Evolutionary conservation across 139 green algal genomes (phyloP).

Genomic region (Prasinococcaceae sp.): DNA sequence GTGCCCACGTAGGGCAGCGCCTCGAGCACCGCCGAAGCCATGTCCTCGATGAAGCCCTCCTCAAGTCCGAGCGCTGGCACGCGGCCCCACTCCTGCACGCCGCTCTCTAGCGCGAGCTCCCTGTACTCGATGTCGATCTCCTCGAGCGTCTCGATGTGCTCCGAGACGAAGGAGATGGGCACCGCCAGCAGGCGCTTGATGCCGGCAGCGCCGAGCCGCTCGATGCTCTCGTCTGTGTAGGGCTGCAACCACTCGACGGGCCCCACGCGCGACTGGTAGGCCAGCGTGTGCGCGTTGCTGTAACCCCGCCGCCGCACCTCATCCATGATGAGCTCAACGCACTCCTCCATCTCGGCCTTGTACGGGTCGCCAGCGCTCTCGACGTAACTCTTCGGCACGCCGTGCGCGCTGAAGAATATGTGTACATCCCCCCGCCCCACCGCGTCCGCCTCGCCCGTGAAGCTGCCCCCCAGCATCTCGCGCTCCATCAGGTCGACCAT

Average conservation of each 20-base stretch:
- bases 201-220: slow-evolving; percentile 56
- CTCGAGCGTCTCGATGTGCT: slow-evolving; percentile 99
- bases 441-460: slow-evolving; percentile 4
- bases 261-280: slow-evolving; percentile 91
- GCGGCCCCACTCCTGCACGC: slow-evolving; percentile 74
- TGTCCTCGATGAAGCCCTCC: slow-evolving; percentile 81
- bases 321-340: slow-evolving; percentile 82
- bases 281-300: slow-evolving; percentile 81
- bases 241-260: slow-evolving; percentile 94
- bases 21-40: slow-evolving; percentile 82
- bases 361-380: slow-evolving; percentile 91
- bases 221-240: slow-evolving; percentile 94
- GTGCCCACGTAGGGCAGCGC: slow-evolving; percentile 77
- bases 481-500: slow-evolving; percentile 85
- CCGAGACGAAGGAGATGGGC: slow-evolving; percentile 90
- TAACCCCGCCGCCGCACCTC: slow-evolving; percentile 52
- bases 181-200: slow-evolving; percentile 74
- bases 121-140: slow-evolving; percentile 98
- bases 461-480: slow-evolving; percentile 33
- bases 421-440: too few species aligned
- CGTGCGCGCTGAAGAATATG: slow-evolving; percentile 95
- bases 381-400: slow-evolving; percentile 91
- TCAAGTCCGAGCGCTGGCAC: slow-evolving; percentile 93
- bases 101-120: slow-evolving; percentile 64
- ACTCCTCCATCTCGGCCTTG: slow-evolving; percentile 98